Percentiles rank a stretch among this genome's conserved stretches.
Conservation (phyloP, 2,329 filamentous ascomycete genomes). For the Apiospora pterosperma region DNA sequence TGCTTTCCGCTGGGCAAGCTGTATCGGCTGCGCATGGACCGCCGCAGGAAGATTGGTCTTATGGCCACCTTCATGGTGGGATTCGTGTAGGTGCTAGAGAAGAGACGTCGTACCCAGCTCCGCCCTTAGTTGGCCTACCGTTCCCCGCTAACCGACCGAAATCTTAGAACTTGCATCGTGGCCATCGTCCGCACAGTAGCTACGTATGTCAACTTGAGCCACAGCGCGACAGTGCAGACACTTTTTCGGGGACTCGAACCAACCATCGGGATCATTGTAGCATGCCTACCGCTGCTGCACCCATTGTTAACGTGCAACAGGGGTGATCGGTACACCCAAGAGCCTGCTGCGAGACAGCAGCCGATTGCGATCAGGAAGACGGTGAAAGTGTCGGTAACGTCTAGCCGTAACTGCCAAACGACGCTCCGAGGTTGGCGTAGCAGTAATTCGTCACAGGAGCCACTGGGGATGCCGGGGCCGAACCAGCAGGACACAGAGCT, state of each 20-base stretch:
- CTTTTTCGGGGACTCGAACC: background rate
- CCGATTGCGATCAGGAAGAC: background rate
- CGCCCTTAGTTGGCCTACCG: no score
- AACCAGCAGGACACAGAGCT: background rate
- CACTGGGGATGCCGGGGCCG: background rate
- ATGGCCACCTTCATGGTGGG: background rate
- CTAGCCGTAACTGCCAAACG: background rate
- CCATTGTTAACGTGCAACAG: background rate
- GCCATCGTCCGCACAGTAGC: background rate
- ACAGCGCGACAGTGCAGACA: background rate
- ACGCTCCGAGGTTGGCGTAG: background rate
- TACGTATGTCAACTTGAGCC: background rate
- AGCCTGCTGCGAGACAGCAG: background rate
- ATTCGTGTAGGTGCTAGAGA: background rate
- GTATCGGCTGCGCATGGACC: background rate
- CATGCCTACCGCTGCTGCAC: background rate
- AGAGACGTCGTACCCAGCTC: no score
- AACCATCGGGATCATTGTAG: background rate
- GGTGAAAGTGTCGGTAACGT: background rate
- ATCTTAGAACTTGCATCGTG: background rate
- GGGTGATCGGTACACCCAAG: background rate
- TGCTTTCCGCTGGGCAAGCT: background rate
- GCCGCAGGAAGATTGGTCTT: background rate
- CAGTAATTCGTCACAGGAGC: background rate
- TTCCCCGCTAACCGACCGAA: background rate